Base-by-base conservation (phyloP, 495 filamentous ascomycete species). In the Penicillium arizonense region DNA sequence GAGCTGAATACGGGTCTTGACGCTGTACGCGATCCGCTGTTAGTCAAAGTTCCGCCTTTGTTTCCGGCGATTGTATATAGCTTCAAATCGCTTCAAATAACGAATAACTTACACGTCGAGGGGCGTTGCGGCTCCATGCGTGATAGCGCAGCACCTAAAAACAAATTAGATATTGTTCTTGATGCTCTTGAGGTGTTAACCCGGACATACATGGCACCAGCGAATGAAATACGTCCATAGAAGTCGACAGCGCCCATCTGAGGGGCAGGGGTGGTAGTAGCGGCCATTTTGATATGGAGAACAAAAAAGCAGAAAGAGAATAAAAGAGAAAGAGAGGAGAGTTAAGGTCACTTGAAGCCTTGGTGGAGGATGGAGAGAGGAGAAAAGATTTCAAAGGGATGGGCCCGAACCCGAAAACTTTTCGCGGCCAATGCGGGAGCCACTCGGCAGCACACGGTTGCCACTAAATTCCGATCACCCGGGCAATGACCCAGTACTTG, bases 1-100 rank as follows among this genome's bases (percentile, higher is more conserved):
- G 70, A 96, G 87, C 80, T 96, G 90, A 69, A 95, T 96, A 73
- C 89, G 81, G 61, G 90, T 96, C 85, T 96, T 96, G 80, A 96
- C 89, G 76, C 90, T 95, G 70, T 59, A 59, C 13, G n/a, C 13
- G 16, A 20, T 10, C 11, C 12, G 5, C 1, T 4, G 32, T 36
- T 20, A 37, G 47, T 13, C 18, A 30, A 8, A 20, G 14, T 20
- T 45, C n/a, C 24, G 28, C 42, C 14, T 18, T 10, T 1, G 10
- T 43, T 11, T 26, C 24, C 12, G 8, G 7, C 10, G 5, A 2
- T 20, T 16, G 12, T n/a, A 11, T n/a, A 20, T 42, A 18, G 13
- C 20, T 57, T 57, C 30, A 18, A 13, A 33, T 10, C 12, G 20
- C 41, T 34, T 38, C 10, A 18, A 10, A 40, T 42, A 4, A 43